Evolutionary conservation across 371 early-diverging fungal species (phyloP).

Genomic region (Mucor piriformis): DNA sequence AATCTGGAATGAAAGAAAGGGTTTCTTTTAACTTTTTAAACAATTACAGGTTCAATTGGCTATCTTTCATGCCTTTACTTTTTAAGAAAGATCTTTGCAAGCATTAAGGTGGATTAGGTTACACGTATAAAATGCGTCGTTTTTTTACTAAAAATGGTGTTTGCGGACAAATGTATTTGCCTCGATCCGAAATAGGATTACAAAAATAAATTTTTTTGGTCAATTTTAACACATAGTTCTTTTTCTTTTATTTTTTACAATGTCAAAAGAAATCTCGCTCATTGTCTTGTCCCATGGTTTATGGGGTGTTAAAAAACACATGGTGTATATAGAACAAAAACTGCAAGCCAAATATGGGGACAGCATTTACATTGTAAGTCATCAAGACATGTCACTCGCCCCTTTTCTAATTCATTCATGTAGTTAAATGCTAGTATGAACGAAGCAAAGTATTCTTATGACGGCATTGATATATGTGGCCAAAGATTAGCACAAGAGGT

Average conservation of each 20-base stretch:
- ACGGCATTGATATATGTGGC: slow-evolving; percentile 74
- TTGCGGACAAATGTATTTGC: not conserved
- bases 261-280: slow-evolving; percentile 18
- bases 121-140: not conserved
- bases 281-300: slow-evolving; percentile 68
- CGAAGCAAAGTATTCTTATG: slow-evolving; percentile 63
- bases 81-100: slow-evolving; percentile 79
- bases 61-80: slow-evolving; percentile 77
- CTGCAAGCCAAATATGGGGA: slow-evolving; percentile 37
- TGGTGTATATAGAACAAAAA: slow-evolving; percentile 47
- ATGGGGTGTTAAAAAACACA: slow-evolving; percentile 66
- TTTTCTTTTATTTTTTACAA: not conserved
- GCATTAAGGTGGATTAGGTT: slow-evolving; percentile 80
- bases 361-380: slow-evolving; percentile 34
- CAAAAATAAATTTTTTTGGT: not conserved
- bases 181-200: not conserved
- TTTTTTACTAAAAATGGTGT: not conserved
- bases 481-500: slow-evolving; percentile 50
- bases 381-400: not conserved
- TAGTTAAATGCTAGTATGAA: slow-evolving; percentile 61
- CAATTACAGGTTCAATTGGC: slow-evolving; percentile 64
- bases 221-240: too few relatives aligned
- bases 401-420: not conserved
- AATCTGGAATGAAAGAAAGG: not conserved
- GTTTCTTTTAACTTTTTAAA: not conserved